phyloP scores from a whole-genome alignment of 345 rosid species.

The Corchorus capsularis region DNA sequence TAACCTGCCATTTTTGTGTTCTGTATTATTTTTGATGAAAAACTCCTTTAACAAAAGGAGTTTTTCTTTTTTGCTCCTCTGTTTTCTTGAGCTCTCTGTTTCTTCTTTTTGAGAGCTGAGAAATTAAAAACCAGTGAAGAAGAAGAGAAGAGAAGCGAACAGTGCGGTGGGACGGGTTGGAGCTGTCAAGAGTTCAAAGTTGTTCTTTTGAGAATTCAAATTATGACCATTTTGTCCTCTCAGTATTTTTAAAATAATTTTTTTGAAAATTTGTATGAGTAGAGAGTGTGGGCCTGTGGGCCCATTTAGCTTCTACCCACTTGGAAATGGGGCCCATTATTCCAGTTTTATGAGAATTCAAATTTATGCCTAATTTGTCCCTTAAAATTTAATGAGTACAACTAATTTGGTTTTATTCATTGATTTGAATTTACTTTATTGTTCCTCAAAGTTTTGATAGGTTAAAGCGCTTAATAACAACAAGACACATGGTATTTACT shows the following conservation, averaged over 20 bases:
- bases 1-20: constrained; percentile 63
- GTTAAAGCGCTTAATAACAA: background rate
- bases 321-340: background rate
- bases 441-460: background rate
- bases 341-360: constrained; percentile 30
- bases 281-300: background rate
- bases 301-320: background rate
- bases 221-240: constrained; percentile 44
- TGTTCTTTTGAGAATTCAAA: constrained; percentile 42
- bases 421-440: background rate
- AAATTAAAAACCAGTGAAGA: background rate
- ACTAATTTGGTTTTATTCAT: background rate
- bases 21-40: background rate
- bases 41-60: background rate
- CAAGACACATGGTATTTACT: too few relatives aligned
- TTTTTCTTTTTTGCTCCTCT: background rate
- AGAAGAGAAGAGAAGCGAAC: constrained; percentile 8
- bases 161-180: constrained; percentile 43
- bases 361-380: constrained; percentile 24
- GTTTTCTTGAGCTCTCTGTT: background rate
- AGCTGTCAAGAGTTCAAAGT: constrained; percentile 45
- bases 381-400: background rate
- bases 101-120: constrained; percentile 11
- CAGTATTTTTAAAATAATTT: background rate
- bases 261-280: background rate